phyloP scores from a whole-genome alignment of 331 rosid species.

The Quercus tomentella region DNA sequence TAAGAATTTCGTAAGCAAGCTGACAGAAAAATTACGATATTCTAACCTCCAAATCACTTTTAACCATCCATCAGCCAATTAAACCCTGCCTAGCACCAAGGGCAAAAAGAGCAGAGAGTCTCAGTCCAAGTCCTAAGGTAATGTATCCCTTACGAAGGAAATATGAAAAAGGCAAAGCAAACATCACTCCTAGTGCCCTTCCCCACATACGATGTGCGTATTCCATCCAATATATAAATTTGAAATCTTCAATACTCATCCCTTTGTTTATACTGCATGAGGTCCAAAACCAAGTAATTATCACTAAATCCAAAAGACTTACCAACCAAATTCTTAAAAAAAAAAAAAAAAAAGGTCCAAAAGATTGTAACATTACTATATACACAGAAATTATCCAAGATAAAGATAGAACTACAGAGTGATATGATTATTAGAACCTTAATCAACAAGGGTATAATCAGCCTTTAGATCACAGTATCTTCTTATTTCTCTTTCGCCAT shows the following conservation, averaged over 20 bases:
- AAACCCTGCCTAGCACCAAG: constrained; percentile 92
- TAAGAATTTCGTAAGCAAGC: not conserved
- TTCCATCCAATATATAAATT: constrained; percentile 86
- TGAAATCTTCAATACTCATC: constrained; percentile 76
- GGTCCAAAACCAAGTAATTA: constrained; percentile 13
- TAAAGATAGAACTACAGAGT: not conserved
- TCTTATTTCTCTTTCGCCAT: not conserved
- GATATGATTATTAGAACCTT: not conserved
- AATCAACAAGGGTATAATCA: not conserved
- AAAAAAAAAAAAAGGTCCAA: too few relatives aligned
- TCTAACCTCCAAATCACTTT: constrained; percentile 82
- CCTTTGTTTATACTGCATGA: constrained; percentile 67
- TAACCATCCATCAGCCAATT: constrained; percentile 92
- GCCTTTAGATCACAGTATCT: not conserved
- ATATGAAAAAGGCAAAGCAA: constrained; percentile 77
- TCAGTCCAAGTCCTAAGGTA: constrained; percentile 64
- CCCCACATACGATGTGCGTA: constrained; percentile 99
- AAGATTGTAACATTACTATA: not conserved
- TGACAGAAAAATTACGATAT: not conserved
- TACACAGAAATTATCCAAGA: not conserved
- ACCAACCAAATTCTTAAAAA: too few relatives aligned
- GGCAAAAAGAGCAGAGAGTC: constrained; percentile 62
- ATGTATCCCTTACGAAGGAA: constrained; percentile 78
- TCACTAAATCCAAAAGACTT: not conserved
- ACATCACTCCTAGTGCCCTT: constrained; percentile 77